phyloP scores from a whole-genome alignment of 2,329 filamentous ascomycete genomes.

The Fusarium burgessii region DNA sequence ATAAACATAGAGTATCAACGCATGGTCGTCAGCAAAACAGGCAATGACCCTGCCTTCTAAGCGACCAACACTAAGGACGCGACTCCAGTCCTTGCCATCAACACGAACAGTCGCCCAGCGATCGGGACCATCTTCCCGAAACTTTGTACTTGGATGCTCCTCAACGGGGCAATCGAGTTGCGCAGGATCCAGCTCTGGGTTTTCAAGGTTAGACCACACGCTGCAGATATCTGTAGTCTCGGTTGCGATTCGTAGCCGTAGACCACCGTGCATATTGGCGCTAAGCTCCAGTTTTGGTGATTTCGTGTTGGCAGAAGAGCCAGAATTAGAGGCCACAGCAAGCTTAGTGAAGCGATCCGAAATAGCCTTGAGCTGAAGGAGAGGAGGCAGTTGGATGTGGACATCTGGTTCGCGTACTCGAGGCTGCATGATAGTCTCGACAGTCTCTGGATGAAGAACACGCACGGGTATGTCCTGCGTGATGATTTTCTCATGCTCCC shows the following conservation, averaged over 20 bases:
- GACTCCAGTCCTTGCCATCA: conserved; percentile 94
- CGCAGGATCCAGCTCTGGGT: conserved; percentile 85
- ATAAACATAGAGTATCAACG: conserved; percentile 86
- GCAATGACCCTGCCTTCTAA: conserved; percentile 93
- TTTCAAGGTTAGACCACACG: conserved; percentile 86
- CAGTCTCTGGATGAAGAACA: conserved; percentile 83
- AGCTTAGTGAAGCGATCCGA: conserved; percentile 96
- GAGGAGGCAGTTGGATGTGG: conserved; percentile 87
- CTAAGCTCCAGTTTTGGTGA: conserved; percentile 83
- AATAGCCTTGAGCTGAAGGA: conserved; percentile 91
- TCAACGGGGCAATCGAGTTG: conserved; percentile 78
- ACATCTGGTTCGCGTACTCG: conserved; percentile 92
- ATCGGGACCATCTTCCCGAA: conserved; percentile 80
- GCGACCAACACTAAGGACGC: conserved; percentile 90
- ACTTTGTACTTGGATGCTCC: conserved; percentile 84
- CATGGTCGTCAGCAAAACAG: conserved; percentile 85
- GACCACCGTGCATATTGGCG: conserved; percentile 93
- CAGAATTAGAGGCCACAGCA: conserved; percentile 63
- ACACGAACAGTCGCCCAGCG: conserved; percentile 91
- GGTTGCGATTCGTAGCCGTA: conserved; percentile 83
- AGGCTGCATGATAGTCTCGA: conserved; percentile 95
- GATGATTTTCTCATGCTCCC: conserved; percentile 89
- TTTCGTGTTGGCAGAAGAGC: conserved; percentile 57
- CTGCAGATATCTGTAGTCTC: conserved; percentile 88
- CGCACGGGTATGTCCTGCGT: conserved; percentile 97